phyloP scores from a whole-genome alignment of 345 rosid genomes.

The Anastatica hierochuntica region DNA sequence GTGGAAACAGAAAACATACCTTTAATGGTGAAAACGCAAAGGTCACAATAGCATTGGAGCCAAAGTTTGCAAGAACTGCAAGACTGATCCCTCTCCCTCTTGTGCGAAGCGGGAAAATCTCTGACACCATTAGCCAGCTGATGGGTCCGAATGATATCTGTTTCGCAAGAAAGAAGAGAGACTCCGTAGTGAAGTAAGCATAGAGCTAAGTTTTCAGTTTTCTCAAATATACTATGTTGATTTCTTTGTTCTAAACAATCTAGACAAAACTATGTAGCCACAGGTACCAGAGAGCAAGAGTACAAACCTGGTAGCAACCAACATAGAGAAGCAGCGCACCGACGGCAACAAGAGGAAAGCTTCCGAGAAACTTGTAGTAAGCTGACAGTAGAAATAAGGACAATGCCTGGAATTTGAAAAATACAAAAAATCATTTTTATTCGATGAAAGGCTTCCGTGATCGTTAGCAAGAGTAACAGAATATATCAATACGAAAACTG shows the following conservation, averaged over 20 bases:
- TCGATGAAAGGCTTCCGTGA: neutral
- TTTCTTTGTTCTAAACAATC: neutral
- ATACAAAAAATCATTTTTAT: neutral
- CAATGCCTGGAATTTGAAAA: conserved; percentile 43
- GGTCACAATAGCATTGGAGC: conserved; percentile 92
- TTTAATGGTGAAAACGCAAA: conserved; percentile 88
- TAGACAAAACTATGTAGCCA: conserved; percentile 1
- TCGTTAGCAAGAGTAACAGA: neutral
- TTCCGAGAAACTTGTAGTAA: conserved; percentile 68
- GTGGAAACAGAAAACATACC: conserved; percentile 31
- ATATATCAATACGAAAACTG: too few relatives aligned
- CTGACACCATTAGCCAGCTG: conserved; percentile 98
- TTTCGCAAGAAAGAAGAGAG: neutral
- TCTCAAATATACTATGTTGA: neutral
- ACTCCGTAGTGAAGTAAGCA: neutral
- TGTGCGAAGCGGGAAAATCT: conserved; percentile 78
- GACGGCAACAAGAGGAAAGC: conserved; percentile 62
- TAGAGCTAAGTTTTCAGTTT: neutral
- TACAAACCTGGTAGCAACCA: conserved; percentile 84
- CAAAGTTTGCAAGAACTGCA: conserved; percentile 89
- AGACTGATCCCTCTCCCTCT: conserved; percentile 88
- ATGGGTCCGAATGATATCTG: conserved; percentile 98
- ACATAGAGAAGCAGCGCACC: conserved; percentile 83
- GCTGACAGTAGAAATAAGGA: conserved; percentile 78
- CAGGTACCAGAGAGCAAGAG: neutral